phyloP scores from a whole-genome alignment of 164 flowering plant species.

The Vitis rotundifolia region DNA sequence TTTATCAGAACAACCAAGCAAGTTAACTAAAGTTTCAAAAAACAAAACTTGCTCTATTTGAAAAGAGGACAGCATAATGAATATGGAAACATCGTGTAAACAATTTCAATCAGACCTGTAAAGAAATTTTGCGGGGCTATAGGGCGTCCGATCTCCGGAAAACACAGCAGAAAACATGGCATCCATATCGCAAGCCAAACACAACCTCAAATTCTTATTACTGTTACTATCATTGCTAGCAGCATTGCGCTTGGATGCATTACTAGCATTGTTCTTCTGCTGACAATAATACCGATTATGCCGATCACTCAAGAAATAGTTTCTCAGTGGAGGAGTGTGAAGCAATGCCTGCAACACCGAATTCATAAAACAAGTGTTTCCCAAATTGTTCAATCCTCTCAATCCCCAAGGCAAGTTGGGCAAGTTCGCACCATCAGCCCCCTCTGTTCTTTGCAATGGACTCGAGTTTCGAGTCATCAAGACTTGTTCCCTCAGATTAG shows the following conservation, averaged over 20 bases:
- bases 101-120: constrained; percentile 50
- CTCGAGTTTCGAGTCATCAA: constrained; percentile 43
- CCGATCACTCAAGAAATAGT: constrained; percentile 80
- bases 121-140: constrained; percentile 82
- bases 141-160: constrained; percentile 73
- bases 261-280: constrained; percentile 32
- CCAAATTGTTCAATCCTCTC: constrained; percentile 80
- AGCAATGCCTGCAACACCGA: constrained; percentile 91
- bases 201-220: constrained; percentile 26
- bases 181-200: constrained; percentile 86
- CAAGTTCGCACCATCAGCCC: constrained; percentile 5
- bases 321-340: constrained; percentile 85
- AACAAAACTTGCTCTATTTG: background rate
- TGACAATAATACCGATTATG: constrained; percentile 71
- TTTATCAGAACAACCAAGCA: too few relatives aligned
- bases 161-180: constrained; percentile 73
- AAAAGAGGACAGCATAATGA: background rate
- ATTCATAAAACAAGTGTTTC: constrained; percentile 94
- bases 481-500: constrained; percentile 50
- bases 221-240: background rate
- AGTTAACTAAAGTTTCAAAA: background rate
- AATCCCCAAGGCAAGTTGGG: constrained; percentile 56
- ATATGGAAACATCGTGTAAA: too few relatives aligned
- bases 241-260: constrained; percentile 9
- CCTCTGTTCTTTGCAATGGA: constrained; percentile 21